Base-by-base conservation (phyloP, 768 basidiomycete genomes). In the Boletus bicolor region DNA sequence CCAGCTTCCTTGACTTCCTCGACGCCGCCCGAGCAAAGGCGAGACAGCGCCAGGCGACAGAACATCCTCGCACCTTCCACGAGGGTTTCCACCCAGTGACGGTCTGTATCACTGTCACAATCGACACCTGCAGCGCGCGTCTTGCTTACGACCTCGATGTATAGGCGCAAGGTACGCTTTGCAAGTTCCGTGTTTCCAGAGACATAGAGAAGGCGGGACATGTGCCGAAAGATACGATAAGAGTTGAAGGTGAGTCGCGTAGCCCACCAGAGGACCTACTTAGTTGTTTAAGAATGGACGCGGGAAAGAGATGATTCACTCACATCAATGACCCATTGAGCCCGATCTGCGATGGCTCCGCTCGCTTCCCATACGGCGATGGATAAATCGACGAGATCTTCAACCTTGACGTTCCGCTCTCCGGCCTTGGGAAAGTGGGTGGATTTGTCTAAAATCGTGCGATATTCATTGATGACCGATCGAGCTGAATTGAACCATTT, bases 211-310 rank as follows among this genome's bases (percentile, higher is more conserved):
- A 95, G 72, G 1, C 88, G 84, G 30, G 84, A 83, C 78, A 98
- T 86, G 70, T 97, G 91, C 1, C 95, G 85, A 52, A 91, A 81
- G 8, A 98, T 75, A 9, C 85, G 82, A 56, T 87, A 88, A 0
- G 91, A 95, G 66, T 97, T 94, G 77, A 98, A 97, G 0, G 96
- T 98, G 21, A 94, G 80, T 21, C 87, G 85, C 9, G 93, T 94
- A 1, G 93, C 89, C 93, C 93, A 94, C 89, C 93, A 96, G 2
- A 98, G 79, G 21, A 93, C 81, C 89, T 91, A 68, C 35, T 44
- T 41, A 1, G n/a, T 12, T 38, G 30, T 17, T 51, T 49, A 10
- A 56, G 39, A 52, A 52, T n/a, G n/a, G 32, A 41, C 0, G 24
- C 19, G 6, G 47, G 32, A 0, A 49, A 52, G 10, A 8, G 43